Evolutionary conservation across 768 basidiomycete genomes (phyloP).

Genomic region (Calocybe gangraenosa): DNA sequence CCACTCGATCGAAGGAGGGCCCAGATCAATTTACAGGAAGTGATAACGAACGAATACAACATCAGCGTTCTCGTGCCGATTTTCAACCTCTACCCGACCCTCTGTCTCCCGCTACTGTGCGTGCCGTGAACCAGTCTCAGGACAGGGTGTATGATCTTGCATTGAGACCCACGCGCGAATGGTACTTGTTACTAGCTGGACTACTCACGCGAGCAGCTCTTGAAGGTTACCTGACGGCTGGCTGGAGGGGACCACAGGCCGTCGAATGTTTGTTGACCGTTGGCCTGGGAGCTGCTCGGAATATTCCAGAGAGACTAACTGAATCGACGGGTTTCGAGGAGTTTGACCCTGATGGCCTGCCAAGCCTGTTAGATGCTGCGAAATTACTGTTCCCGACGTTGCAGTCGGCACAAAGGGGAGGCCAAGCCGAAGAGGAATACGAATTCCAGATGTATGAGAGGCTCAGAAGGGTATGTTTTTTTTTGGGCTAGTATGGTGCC

Average conservation of each 20-base stretch:
- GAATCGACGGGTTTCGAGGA: slow-evolving; percentile 39
- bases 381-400: slow-evolving; percentile 66
- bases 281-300: slow-evolving; percentile 48
- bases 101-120: slow-evolving; percentile 12
- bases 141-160: slow-evolving; percentile 42
- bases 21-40: slow-evolving; percentile 18
- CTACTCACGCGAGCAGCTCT: slow-evolving; percentile 79
- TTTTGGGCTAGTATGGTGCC: not conserved
- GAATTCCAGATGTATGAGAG: slow-evolving; percentile 72
- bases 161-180: slow-evolving; percentile 65
- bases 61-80: not conserved
- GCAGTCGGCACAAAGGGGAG: slow-evolving; percentile 31
- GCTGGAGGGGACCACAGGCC: slow-evolving; percentile 72
- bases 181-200: slow-evolving; percentile 78
- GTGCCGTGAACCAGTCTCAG: slow-evolving; percentile 14
- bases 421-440: slow-evolving; percentile 65
- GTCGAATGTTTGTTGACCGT: slow-evolving; percentile 71
- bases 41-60: slow-evolving; percentile 15
- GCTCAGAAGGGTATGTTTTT: slow-evolving; percentile 54
- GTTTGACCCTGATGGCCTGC: slow-evolving; percentile 76
- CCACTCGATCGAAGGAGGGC: slow-evolving; percentile 23
- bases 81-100: slow-evolving; percentile 14
- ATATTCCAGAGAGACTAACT: slow-evolving; percentile 28
- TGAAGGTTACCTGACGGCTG: slow-evolving; percentile 79
- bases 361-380: slow-evolving; percentile 59